phyloP scores from a whole-genome alignment of 148 eudicot genomes.

The Euryodendron excelsum region DNA sequence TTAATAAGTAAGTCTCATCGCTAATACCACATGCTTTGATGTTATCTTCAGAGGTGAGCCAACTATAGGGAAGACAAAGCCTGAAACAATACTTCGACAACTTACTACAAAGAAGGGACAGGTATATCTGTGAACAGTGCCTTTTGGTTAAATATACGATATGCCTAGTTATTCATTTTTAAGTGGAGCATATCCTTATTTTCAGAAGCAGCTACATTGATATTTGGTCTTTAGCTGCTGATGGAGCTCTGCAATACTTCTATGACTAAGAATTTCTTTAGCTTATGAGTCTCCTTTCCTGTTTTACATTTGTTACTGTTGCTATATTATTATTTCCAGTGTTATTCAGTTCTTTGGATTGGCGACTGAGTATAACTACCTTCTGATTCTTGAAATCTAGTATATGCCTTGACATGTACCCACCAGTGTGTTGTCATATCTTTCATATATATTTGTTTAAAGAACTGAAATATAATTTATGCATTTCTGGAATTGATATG shows the following conservation, averaged over 20 bases:
- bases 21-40: conserved; percentile 17
- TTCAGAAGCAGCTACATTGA: background rate
- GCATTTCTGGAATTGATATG: background rate
- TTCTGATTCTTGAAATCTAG: background rate
- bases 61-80: conserved; percentile 91
- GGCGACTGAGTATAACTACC: background rate
- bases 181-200: background rate
- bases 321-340: background rate
- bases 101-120: conserved; percentile 97
- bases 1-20: conserved; percentile 1
- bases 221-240: background rate
- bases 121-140: conserved; percentile 36
- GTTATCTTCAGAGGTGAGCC: conserved; percentile 77
- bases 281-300: background rate
- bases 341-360: background rate
- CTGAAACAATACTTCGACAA: conserved; percentile 96
- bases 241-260: background rate
- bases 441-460: background rate
- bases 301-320: background rate
- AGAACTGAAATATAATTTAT: background rate
- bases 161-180: background rate
- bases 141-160: background rate
- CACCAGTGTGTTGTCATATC: background rate
- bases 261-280: too few species aligned
- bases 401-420: background rate